Evolutionary conservation across 2,329 filamentous ascomycete species (phyloP).

Genomic region (Nakataea oryzae): DNA sequence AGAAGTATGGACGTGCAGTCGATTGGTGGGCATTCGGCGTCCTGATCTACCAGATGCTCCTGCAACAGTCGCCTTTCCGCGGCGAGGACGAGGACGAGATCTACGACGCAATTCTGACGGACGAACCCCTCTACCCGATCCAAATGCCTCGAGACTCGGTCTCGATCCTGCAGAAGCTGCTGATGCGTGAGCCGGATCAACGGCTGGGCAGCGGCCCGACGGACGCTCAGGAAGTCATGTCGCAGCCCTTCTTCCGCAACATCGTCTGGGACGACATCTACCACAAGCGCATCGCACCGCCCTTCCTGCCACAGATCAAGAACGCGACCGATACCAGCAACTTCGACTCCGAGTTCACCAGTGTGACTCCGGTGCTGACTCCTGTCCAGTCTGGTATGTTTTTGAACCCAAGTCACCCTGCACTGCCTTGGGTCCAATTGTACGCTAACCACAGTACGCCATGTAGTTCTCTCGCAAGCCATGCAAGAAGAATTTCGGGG

Average conservation of each 20-base stretch:
- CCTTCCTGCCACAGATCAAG: slow-evolving; percentile 83
- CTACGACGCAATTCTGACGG: slow-evolving; percentile 94
- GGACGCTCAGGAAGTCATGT: slow-evolving; percentile 98
- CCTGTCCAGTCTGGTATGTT: slow-evolving; percentile 90
- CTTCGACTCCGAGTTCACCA: slow-evolving; percentile 97
- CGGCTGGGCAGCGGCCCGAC: slow-evolving; percentile 90
- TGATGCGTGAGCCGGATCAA: slow-evolving; percentile 89
- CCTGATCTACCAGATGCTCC: slow-evolving; percentile 97
- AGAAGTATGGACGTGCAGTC: slow-evolving; percentile 94
- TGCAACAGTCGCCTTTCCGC: slow-evolving; percentile 97
- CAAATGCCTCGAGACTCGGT: slow-evolving; percentile 98
- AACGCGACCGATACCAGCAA: slow-evolving; percentile 98
- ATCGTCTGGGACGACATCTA: slow-evolving; percentile 99
- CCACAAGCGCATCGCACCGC: slow-evolving; percentile 81
- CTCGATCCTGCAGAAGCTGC: slow-evolving; percentile 91
- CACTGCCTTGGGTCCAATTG: neutral
- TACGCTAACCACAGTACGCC: neutral
- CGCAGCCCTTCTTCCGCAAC: slow-evolving; percentile 93
- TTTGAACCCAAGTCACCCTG: neutral
- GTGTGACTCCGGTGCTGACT: slow-evolving; percentile 92
- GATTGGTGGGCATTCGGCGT: slow-evolving; percentile 99
- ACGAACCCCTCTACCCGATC: slow-evolving; percentile 95
- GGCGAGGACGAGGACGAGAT: slow-evolving; percentile 99
- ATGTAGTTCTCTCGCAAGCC: slow-evolving; percentile 80
- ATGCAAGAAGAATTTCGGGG: slow-evolving; percentile 99